Conservation (phyloP, 164 flowering plant species). For the Chimonanthus salicifolius region DNA sequence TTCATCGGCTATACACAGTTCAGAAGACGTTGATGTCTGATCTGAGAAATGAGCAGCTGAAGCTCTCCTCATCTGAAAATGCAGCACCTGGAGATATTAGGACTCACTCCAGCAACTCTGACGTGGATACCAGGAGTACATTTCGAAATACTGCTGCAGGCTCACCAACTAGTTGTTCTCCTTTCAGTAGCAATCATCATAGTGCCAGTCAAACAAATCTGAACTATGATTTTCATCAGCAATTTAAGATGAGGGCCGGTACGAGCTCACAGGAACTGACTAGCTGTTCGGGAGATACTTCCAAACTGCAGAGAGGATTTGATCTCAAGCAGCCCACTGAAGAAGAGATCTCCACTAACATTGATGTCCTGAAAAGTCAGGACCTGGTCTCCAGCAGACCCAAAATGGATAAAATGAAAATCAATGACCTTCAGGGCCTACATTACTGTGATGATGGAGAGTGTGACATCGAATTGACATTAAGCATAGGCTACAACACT, state of each 20-base stretch:
- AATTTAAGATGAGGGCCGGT: slow-evolving; percentile 16
- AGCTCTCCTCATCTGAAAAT: background rate
- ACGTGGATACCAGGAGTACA: slow-evolving; percentile 13
- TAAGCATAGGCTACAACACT: slow-evolving; percentile 46
- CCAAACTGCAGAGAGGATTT: slow-evolving; percentile 28
- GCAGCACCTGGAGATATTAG: slow-evolving; percentile 4
- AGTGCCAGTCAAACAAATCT: slow-evolving; percentile 8
- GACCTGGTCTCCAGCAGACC: slow-evolving; percentile 11
- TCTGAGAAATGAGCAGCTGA: slow-evolving; percentile 23
- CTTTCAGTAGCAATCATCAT: slow-evolving; percentile 12
- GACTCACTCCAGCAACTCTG: background rate
- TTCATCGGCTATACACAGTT: slow-evolving; percentile 57
- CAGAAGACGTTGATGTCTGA: slow-evolving; percentile 62
- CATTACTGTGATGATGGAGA: slow-evolving; percentile 20
- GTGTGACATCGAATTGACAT: slow-evolving; percentile 50
- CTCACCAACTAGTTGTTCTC: slow-evolving; percentile 15
- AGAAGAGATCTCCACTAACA: slow-evolving; percentile 20
- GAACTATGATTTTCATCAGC: slow-evolving; percentile 15
- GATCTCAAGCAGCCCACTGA: slow-evolving; percentile 41
- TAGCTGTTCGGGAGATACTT: slow-evolving; percentile 35
- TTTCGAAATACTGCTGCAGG: slow-evolving; percentile 14
- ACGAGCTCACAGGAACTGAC: slow-evolving; percentile 26
- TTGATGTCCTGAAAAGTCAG: slow-evolving; percentile 14
- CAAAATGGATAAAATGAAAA: slow-evolving; percentile 10
- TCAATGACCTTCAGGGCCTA: slow-evolving; percentile 3